Base-by-base conservation (phyloP, 2,329 filamentous ascomycete genomes). In the Beauveria caledonica region DNA sequence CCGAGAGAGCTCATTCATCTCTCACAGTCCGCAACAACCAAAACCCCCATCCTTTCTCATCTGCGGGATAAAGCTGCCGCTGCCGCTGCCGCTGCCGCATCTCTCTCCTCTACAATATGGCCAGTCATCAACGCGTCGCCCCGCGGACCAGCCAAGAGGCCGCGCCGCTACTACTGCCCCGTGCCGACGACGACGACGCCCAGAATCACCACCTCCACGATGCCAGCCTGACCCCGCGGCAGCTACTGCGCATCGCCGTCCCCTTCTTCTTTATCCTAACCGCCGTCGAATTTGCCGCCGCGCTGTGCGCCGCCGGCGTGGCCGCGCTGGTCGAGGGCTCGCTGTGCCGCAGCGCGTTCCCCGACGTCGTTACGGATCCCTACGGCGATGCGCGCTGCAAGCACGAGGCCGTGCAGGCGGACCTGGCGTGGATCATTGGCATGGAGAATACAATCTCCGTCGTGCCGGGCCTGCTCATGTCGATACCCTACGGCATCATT, bases 331-430 rank as follows among this genome's bases (percentile, higher is more conserved):
- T 59, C 2, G 60, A 62, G 56, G 44, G 33, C 21, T 42, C 60
- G 45, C 25, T 50, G 8, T 62, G 60, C 44, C 50, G 42, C 11
- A 48, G 19, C 21, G 21, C 36, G 8, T 50, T 49, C n/a, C 54
- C 48, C 15, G 40, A 54, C 8, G 50, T 58, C 1, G 48, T 13
- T 33, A 33, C 39, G 39, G 54, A 58, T 21, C 49, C 54, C 8
- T 58, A 58, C 56, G 33, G 45, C 55, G 60, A 62, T 19, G 15
- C 40, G 15, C 54, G 54, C 40, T 62, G 60, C 60, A 62, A 62
- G 50, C 9, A 39, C 42, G 50, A 50, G n/a, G 50, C 10, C 10
- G 44, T 62, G 11, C 60, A 62, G 50, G 55, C 50, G 9, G 29
- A 56, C 17, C 60, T 62, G 5, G 55, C 56, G 6, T 59, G 49